Evolutionary conservation across 1,284 basidiomycete genomes (phyloP), one percentile per base, ranked within the genome.

Genomic region (Leccinum solheimii): DNA sequence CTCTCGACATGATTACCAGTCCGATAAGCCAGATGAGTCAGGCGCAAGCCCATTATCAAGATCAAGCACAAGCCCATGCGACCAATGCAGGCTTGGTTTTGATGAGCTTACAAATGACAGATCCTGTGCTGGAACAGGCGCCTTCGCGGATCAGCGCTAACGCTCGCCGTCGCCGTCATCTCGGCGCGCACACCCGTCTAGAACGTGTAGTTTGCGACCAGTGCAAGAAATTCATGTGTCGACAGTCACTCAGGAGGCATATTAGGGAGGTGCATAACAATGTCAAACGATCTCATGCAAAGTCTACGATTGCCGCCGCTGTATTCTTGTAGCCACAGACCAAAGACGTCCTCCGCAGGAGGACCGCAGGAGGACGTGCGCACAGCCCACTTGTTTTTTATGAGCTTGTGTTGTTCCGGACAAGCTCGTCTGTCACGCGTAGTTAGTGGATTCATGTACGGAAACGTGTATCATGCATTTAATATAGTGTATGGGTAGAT

Each of bases 191-290:
- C 34, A 30, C n/a, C 26, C 58, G 36, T 16, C 38, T 51, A 27
- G 56, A 59, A 7, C 43, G 3, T 32, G 63, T 59, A 14, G 13
- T 11, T 2, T 72, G 70, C 11, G 43, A 57, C 5, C 49, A 5
- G 19, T 70, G 72, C 57, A 19, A 43, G 1, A 70, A 74, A 34
- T 0, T 0, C 1, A 71, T 70, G 72, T 60, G 63, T 2, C 64
- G 16, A 49, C 62, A 64, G 21, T 70, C 69, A 0, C 56, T 69
- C 1, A 61, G 2, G 10, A 61, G 69, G 38, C 69, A 70, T 26
- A 11, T 62, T 0, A 63, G 27, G 7, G 69, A 70, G 16, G 70
- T 70, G 0, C 69, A 70, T 3, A 6, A 68, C 0, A 59, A 38
- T 10, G 59, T 70, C 13, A 70, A 63, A 61, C 59, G 69, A 14